These are phyloP conservation scores for Colletotrichum melonis DNA, from an alignment of 2,329 filamentous ascomycete species.

Conservation along the genomic window DNA sequence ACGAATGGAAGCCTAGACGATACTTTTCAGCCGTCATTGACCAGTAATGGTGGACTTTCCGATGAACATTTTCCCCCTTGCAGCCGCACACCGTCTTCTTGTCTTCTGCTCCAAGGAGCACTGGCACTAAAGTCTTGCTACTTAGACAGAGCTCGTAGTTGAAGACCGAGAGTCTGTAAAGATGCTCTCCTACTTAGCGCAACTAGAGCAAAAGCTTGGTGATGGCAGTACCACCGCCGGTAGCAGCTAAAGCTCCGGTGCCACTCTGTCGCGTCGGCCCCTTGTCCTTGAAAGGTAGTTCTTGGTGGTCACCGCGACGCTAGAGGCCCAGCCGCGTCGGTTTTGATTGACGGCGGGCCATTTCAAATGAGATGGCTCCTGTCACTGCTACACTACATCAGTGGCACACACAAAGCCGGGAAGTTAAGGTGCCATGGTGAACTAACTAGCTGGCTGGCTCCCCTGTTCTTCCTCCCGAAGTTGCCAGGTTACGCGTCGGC, in stretches of 20 bases:
- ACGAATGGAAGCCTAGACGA: neutral
- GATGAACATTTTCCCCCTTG: neutral
- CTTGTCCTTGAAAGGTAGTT: slow-evolving; percentile 18
- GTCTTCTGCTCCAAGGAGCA: neutral
- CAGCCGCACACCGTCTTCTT: neutral
- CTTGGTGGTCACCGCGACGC: slow-evolving; percentile 6
- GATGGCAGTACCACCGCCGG: neutral
- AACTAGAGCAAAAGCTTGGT: neutral
- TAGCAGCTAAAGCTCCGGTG: slow-evolving; percentile 2
- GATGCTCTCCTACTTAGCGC: neutral
- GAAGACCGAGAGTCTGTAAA: neutral
- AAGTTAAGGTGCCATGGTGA: neutral
- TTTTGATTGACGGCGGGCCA: slow-evolving; percentile 12
- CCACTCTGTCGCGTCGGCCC: slow-evolving; percentile 5
- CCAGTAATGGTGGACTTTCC: neutral
- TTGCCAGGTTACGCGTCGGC: neutral
- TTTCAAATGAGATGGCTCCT: slow-evolving; percentile 13
- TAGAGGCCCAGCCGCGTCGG: slow-evolving; percentile 3
- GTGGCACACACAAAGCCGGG: slow-evolving; percentile 5
- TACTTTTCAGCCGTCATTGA: neutral
- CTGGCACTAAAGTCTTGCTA: neutral
- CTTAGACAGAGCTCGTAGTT: neutral
- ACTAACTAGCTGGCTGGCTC: neutral
- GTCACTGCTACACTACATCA: neutral
- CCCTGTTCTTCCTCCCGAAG: neutral